Evolutionary conservation across 2,329 filamentous ascomycete genomes (phyloP).

Genomic region (Pseudogymnoascus verrucosus): DNA sequence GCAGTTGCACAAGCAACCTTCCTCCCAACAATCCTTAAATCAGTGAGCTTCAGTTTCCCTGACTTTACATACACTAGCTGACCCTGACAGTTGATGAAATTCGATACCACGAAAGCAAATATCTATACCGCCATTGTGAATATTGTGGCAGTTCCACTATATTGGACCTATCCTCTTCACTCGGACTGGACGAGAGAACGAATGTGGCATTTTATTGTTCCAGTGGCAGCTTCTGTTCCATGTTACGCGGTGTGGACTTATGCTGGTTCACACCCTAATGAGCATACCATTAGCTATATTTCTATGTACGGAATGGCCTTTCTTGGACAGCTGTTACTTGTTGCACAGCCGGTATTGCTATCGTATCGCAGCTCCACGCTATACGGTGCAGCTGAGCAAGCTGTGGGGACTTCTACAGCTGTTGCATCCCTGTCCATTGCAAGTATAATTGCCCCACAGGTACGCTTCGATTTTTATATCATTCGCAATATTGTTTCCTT

Average conservation of each 20-base stretch:
- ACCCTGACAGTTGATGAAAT: conserved; percentile 15
- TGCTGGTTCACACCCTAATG: conserved; percentile 1
- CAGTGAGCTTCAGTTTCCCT: not conserved
- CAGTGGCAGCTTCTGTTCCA: not conserved
- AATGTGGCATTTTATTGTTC: conserved; percentile 10
- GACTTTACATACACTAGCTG: not conserved
- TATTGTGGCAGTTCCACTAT: conserved; percentile 15
- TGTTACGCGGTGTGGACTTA: conserved; percentile 9
- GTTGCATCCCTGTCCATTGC: not conserved
- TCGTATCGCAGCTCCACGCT: conserved; percentile 7
- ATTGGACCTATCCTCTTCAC: conserved; percentile 6
- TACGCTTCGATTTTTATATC: conserved; percentile 1
- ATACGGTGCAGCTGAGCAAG: conserved; percentile 7
- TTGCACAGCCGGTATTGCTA: conserved; percentile 11
- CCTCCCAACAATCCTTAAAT: conserved; percentile 19
- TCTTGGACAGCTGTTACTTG: conserved; percentile 18
- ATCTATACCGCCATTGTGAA: conserved; percentile 19
- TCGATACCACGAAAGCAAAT: conserved; percentile 17
- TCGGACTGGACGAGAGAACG: conserved; percentile 6
- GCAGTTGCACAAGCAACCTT: conserved; percentile 20
- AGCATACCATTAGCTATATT: not conserved
- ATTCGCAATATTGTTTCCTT: not conserved
- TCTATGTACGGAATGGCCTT: conserved; percentile 19
- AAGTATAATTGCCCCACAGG: conserved; percentile 12
- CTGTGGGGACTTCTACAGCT: conserved; percentile 6